These are phyloP conservation scores for Yarrowia divulgata DNA, from an alignment of 805 yeast genomes.

Conservation along the genomic window DNA sequence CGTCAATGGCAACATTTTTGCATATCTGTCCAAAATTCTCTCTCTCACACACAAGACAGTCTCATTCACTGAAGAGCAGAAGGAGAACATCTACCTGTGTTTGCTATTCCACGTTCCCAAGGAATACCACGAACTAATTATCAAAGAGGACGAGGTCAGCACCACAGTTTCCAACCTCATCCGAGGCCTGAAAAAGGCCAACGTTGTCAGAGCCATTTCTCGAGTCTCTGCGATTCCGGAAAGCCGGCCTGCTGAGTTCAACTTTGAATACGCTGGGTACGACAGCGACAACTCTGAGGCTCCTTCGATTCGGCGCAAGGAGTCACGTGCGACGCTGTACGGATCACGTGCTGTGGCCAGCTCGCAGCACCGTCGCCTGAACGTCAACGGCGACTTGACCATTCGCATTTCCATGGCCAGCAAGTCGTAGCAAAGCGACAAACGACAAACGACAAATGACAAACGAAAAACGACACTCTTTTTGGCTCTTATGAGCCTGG, in stretches of 20 bases:
- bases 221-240: neutral
- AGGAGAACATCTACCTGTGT: no score
- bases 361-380: neutral
- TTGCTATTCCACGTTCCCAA: slow-evolving; percentile 13
- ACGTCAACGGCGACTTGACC: slow-evolving; percentile 3
- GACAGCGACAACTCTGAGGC: slow-evolving; percentile 28
- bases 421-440: no score
- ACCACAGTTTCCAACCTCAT: neutral
- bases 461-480: no score
- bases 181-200: slow-evolving; percentile 11
- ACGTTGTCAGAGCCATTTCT: slow-evolving; percentile 1
- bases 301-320: slow-evolving; percentile 14
- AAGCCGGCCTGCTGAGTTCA: no score
- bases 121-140: slow-evolving; percentile 2
- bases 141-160: neutral
- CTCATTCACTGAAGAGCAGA: no score
- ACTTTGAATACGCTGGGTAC: slow-evolving; percentile 5
- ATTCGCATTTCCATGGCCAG: slow-evolving; percentile 2
- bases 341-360: neutral
- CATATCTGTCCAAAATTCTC: no score
- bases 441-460: no score
- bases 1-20: no score
- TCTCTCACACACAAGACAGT: no score
- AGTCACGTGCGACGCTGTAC: neutral
- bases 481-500: no score